These are phyloP conservation scores for Lepidium africanum DNA, from an alignment of 345 rosid genomes.

Conservation along the genomic window DNA sequence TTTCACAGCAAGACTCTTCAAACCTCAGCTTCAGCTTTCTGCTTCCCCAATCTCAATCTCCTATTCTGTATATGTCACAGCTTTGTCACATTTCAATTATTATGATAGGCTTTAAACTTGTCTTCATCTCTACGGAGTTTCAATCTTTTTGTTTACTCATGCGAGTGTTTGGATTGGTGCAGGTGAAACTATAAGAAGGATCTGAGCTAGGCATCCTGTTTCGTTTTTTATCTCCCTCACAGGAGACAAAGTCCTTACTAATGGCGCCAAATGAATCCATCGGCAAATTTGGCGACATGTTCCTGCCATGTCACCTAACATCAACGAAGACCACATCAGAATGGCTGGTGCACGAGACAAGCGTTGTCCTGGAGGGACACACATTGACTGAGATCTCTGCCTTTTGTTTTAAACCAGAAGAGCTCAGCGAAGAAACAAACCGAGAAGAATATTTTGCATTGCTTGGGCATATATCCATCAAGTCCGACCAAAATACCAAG, in stretches of 20 bases:
- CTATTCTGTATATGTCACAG: slow-evolving; percentile 50
- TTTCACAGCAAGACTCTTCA: slow-evolving; percentile 51
- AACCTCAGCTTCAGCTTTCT: slow-evolving; percentile 43
- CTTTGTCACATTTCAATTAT: not conserved
- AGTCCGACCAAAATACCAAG: slow-evolving; percentile 21
- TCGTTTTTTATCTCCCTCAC: slow-evolving; percentile 36
- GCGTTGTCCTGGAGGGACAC: slow-evolving; percentile 38
- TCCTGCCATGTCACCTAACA: slow-evolving; percentile 29
- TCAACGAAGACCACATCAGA: slow-evolving; percentile 23
- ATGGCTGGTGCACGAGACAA: slow-evolving; percentile 41
- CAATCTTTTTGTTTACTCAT: not conserved
- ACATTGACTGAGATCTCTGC: slow-evolving; percentile 48
- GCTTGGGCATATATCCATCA: slow-evolving; percentile 52
- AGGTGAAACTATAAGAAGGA: slow-evolving; percentile 54
- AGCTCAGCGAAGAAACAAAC: slow-evolving; percentile 18
- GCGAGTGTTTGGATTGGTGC: slow-evolving; percentile 13
- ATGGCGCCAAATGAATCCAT: slow-evolving; percentile 38
- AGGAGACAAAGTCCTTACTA: slow-evolving; percentile 35
- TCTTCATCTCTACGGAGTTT: not conserved
- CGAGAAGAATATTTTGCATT: slow-evolving; percentile 38
- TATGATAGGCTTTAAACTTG: not conserved
- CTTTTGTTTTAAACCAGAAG: slow-evolving; percentile 43
- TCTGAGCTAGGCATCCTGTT: slow-evolving; percentile 54
- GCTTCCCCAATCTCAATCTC: slow-evolving; percentile 37
- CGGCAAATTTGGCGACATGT: slow-evolving; percentile 35